Evolutionary conservation across 768 basidiomycete genomes (phyloP).

Genomic region (Lentinula detonsa): DNA sequence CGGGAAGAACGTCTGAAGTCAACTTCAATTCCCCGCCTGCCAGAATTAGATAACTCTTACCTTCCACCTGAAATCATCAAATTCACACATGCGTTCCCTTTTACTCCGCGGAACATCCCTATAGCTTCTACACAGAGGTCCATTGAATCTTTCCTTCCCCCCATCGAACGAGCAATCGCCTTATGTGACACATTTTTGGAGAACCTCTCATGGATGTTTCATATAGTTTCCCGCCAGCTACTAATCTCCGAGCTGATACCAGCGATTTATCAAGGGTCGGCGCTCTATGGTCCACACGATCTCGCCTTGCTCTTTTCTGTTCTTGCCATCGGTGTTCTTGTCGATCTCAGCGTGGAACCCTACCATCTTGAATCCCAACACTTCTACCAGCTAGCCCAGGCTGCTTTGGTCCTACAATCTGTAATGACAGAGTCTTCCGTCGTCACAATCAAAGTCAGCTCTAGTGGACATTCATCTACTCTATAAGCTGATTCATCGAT

Average conservation of each 20-base stretch:
- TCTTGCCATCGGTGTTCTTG: conserved; percentile 40
- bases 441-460: conserved; percentile 35
- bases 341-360: conserved; percentile 38
- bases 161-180: conserved; percentile 31
- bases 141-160: conserved; percentile 42
- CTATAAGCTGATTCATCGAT: not conserved
- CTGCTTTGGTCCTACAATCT: conserved; percentile 39
- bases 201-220: conserved; percentile 46
- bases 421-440: conserved; percentile 37
- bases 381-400: conserved; percentile 42
- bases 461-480: too few relatives aligned
- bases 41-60: conserved; percentile 38
- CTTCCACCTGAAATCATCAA: conserved; percentile 37
- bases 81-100: conserved; percentile 39
- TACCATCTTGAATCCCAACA: conserved; percentile 48
- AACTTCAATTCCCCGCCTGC: conserved; percentile 14
- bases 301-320: conserved; percentile 41
- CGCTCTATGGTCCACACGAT: conserved; percentile 43
- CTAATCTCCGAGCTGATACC: conserved; percentile 41
- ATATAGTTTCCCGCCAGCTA: conserved; percentile 39
- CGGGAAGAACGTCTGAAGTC: not conserved
- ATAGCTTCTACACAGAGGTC: conserved; percentile 25
- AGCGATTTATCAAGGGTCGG: conserved; percentile 32
- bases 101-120: conserved; percentile 31
- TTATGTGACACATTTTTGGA: conserved; percentile 43